Evolutionary conservation across 2,329 filamentous ascomycete species (phyloP).

Genomic region (Thelonectria rubi): DNA sequence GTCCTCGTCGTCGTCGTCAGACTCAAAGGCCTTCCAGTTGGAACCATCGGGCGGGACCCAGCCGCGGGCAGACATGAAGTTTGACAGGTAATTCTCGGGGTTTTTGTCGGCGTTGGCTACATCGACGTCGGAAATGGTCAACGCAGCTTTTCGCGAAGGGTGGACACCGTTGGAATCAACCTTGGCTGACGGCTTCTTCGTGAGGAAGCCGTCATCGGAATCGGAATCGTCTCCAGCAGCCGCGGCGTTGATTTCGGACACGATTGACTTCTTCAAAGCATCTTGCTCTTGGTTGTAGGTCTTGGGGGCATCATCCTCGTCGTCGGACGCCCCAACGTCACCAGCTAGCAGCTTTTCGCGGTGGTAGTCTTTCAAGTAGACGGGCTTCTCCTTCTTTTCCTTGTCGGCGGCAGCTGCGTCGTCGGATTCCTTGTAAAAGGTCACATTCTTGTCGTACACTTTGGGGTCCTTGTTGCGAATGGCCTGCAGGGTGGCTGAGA

Average conservation of each 20-base stretch:
- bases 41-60: conserved; percentile 79
- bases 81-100: conserved; percentile 91
- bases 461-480: conserved; percentile 91
- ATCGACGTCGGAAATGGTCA: conserved; percentile 67
- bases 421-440: conserved; percentile 78
- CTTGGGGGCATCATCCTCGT: conserved; percentile 64
- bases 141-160: conserved; percentile 59
- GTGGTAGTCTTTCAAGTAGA: conserved; percentile 91
- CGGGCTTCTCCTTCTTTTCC: conserved; percentile 79
- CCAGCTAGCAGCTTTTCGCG: conserved; percentile 86
- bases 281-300: conserved; percentile 93
- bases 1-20: conserved; percentile 94
- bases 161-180: conserved; percentile 59
- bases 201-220: conserved; percentile 73
- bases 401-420: conserved; percentile 50
- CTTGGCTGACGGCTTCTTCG: conserved; percentile 69
- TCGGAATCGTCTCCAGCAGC: conserved; percentile 61
- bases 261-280: conserved; percentile 77
- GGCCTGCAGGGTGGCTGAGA: conserved; percentile 85
- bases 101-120: conserved; percentile 83
- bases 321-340: conserved; percentile 65
- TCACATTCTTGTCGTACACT: conserved; percentile 82
- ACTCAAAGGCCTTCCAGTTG: conserved; percentile 85
- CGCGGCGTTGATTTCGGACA: conserved; percentile 81
- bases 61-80: conserved; percentile 90